phyloP scores from a whole-genome alignment of 495 filamentous ascomycete species.

The Cairneyella variabilis region DNA sequence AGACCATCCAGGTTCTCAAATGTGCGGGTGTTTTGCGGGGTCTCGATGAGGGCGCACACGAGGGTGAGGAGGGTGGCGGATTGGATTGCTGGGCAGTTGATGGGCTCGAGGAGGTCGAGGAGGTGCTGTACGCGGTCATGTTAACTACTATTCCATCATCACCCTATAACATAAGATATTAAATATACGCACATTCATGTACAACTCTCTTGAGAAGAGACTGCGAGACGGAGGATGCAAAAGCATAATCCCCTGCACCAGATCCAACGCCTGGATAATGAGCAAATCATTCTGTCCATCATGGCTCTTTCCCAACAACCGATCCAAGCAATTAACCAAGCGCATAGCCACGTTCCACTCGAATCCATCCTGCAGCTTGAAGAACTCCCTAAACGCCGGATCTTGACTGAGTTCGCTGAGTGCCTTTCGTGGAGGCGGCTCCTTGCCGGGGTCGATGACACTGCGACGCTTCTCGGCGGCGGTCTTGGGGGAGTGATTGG shows the following conservation, averaged over 20 bases:
- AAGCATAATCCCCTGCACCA: slow-evolving; percentile 86
- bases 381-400: slow-evolving; percentile 92
- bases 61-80: slow-evolving; percentile 84
- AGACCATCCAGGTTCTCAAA: slow-evolving; percentile 94
- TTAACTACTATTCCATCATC: slow-evolving; percentile 2
- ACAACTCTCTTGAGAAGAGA: slow-evolving; percentile 82
- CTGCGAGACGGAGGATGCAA: slow-evolving; percentile 89
- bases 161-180: not conserved
- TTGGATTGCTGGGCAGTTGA: slow-evolving; percentile 88
- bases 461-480: slow-evolving; percentile 30
- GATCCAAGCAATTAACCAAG: slow-evolving; percentile 81
- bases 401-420: slow-evolving; percentile 71
- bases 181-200: slow-evolving; percentile 73
- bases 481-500: slow-evolving; percentile 32
- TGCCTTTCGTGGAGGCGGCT: slow-evolving; percentile 49
- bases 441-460: slow-evolving; percentile 38
- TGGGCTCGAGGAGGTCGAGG: slow-evolving; percentile 89
- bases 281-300: slow-evolving; percentile 83
- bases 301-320: slow-evolving; percentile 73
- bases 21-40: slow-evolving; percentile 79
- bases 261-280: slow-evolving; percentile 81
- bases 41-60: slow-evolving; percentile 79
- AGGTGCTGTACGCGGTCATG: slow-evolving; percentile 51
- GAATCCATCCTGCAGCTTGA: slow-evolving; percentile 93
- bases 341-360: slow-evolving; percentile 95